These are phyloP conservation scores for Biscogniauxia sp. DNA, from an alignment of 2,329 filamentous ascomycete species.

Conservation along the genomic window DNA sequence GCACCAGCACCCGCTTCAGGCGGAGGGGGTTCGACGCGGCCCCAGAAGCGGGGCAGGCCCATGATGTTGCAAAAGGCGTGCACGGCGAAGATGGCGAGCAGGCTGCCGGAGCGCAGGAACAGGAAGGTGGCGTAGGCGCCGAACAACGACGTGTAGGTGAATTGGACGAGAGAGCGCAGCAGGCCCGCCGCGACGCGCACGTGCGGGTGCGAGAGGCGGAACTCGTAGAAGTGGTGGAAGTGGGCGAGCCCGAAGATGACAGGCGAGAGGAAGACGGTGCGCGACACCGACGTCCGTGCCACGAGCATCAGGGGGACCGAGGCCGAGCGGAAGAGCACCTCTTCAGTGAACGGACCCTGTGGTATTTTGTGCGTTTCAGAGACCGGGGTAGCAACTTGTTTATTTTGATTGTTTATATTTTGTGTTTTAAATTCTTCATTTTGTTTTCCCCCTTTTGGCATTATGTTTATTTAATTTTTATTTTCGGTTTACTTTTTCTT, in stretches of 20 bases:
- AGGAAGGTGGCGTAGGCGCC: constrained; percentile 91
- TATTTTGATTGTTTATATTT: not conserved
- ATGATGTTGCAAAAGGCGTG: constrained; percentile 93
- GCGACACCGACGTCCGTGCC: constrained; percentile 53
- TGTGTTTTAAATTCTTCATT: not conserved
- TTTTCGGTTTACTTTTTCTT: not conserved
- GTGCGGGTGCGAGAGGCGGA: constrained; percentile 74
- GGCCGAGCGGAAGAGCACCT: constrained; percentile 87
- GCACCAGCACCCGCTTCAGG: constrained; percentile 10
- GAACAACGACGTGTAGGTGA: constrained; percentile 88
- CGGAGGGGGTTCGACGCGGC: constrained; percentile 59
- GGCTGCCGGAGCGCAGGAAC: constrained; percentile 79
- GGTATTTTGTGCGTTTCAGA: not conserved
- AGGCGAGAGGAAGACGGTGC: constrained; percentile 77
- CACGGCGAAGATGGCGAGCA: constrained; percentile 71
- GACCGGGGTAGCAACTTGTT: not conserved
- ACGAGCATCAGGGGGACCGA: constrained; percentile 80
- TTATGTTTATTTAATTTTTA: not conserved
- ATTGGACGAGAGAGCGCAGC: constrained; percentile 75
- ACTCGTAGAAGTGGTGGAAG: constrained; percentile 95
- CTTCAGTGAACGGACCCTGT: constrained; percentile 84
- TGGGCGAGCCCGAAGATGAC: constrained; percentile 92
- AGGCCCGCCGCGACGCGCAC: constrained; percentile 63
- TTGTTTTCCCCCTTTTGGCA: not conserved
- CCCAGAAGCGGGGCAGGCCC: constrained; percentile 85